Percentiles rank a stretch among this genome's conserved stretches.
Conservation (phyloP, 1,139 yeast species). For the Geotrichum restrictum region DNA sequence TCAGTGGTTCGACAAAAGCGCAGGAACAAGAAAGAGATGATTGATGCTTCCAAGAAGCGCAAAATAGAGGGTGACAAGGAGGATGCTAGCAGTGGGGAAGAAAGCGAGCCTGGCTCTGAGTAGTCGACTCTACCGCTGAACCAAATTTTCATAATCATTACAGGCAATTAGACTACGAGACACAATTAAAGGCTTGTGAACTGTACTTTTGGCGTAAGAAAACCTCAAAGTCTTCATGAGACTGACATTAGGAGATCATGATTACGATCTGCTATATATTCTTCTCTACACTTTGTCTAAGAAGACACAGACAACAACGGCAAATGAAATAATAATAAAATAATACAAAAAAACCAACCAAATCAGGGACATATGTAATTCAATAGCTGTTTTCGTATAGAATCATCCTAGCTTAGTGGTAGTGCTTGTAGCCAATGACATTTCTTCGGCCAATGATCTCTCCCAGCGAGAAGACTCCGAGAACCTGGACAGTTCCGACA, state of each 20-base stretch:
- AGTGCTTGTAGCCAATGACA: slow-evolving; percentile 66
- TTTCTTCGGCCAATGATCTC: slow-evolving; percentile 96
- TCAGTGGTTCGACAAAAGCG: slow-evolving; percentile 61
- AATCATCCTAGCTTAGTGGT: slow-evolving; percentile 5
- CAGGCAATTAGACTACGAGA: no score
- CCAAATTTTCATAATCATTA: slow-evolving; percentile 10
- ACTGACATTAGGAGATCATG: no score
- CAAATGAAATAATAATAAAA: slow-evolving; percentile 5
- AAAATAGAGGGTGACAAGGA: slow-evolving; percentile 33
- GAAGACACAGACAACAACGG: neutral
- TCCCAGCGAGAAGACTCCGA: slow-evolving; percentile 91
- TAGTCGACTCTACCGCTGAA: neutral
- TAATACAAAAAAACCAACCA: neutral
- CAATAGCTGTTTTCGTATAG: slow-evolving; percentile 3
- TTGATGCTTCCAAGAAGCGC: slow-evolving; percentile 71
- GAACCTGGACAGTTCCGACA: slow-evolving; percentile 74
- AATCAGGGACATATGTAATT: no score
- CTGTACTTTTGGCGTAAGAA: no score
- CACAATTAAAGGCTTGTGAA: no score
- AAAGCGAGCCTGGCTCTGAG: no score
- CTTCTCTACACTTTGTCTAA: slow-evolving; percentile 1
- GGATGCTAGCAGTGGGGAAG: neutral
- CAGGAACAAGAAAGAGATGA: slow-evolving; percentile 64
- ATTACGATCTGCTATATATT: no score
- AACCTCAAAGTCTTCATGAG: no score